These are phyloP conservation scores for Exserohilum turcica DNA, from an alignment of 2,329 filamentous ascomycete species.

Conservation along the genomic window DNA sequence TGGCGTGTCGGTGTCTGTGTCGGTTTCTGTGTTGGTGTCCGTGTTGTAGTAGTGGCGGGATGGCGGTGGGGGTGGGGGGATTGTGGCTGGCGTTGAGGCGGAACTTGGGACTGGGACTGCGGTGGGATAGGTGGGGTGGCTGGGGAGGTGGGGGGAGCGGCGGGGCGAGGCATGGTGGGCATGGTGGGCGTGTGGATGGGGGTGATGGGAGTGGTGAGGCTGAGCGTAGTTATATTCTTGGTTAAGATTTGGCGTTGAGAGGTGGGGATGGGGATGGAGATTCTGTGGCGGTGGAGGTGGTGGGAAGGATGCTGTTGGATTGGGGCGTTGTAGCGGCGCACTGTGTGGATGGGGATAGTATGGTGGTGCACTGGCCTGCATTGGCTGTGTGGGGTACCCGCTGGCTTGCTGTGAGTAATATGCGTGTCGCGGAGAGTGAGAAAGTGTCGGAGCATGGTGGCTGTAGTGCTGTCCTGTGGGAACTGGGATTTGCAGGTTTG, in stretches of 20 bases:
- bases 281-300: constrained; percentile 11
- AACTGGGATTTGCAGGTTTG: constrained; percentile 24
- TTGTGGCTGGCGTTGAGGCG: too few relatives aligned
- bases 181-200: not conserved
- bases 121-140: not conserved
- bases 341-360: constrained; percentile 2
- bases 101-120: too few relatives aligned
- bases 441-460: constrained; percentile 6
- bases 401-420: not conserved
- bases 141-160: constrained; percentile 18
- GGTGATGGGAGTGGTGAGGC: too few relatives aligned
- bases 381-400: constrained; percentile 5
- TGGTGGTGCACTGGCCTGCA: not conserved
- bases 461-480: constrained; percentile 1
- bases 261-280: constrained; percentile 11
- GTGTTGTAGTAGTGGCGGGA: too few relatives aligned
- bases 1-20: constrained; percentile 16
- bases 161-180: constrained; percentile 17
- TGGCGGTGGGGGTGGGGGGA: too few relatives aligned
- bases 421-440: constrained; percentile 13
- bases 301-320: not conserved
- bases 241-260: not conserved
- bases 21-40: too few relatives aligned
- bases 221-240: too few relatives aligned
- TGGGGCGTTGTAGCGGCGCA: not conserved